Evolutionary conservation across 2,329 filamentous ascomycete species (phyloP).

Genomic region (Cryphonectria japonica): DNA sequence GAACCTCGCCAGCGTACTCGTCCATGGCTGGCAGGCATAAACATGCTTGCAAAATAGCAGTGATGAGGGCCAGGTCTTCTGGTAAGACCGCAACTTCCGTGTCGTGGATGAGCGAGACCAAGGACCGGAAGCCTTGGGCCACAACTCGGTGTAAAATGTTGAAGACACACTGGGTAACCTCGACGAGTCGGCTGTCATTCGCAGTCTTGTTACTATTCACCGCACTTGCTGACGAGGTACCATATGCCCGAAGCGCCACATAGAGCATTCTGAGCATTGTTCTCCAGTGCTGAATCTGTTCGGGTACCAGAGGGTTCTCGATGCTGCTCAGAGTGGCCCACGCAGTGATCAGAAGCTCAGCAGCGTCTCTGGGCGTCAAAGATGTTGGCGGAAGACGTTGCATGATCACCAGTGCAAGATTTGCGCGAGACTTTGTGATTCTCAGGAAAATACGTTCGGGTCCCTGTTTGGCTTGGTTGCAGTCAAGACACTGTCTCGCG

Average conservation of each 20-base stretch:
- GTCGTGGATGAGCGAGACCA: slow-evolving; percentile 83
- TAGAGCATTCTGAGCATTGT: slow-evolving; percentile 84
- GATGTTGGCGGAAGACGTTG: slow-evolving; percentile 72
- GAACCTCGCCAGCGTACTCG: slow-evolving; percentile 70
- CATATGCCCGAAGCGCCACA: slow-evolving; percentile 73
- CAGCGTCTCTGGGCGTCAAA: slow-evolving; percentile 54
- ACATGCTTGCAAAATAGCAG: slow-evolving; percentile 83
- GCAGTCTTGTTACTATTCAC: slow-evolving; percentile 37
- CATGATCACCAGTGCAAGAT: slow-evolving; percentile 79
- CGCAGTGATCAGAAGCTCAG: slow-evolving; percentile 54
- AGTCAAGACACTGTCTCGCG: slow-evolving; percentile 74
- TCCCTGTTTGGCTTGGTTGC: slow-evolving; percentile 73
- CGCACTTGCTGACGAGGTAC: slow-evolving; percentile 40
- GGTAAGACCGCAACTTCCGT: slow-evolving; percentile 66
- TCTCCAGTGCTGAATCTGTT: slow-evolving; percentile 74
- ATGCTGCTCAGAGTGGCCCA: slow-evolving; percentile 57
- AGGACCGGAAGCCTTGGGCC: slow-evolving; percentile 77
- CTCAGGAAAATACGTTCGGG: slow-evolving; percentile 82
- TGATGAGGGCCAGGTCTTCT: slow-evolving; percentile 84
- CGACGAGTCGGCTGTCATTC: slow-evolving; percentile 44
- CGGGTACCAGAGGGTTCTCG: slow-evolving; percentile 56
- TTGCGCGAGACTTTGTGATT: slow-evolving; percentile 75
- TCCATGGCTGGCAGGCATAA: slow-evolving; percentile 78
- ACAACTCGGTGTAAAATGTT: slow-evolving; percentile 82
- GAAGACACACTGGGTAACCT: slow-evolving; percentile 65